Percentiles rank a stretch among this genome's conserved stretches.
phyloP scores from a whole-genome alignment of 768 basidiomycete species.

The Cubamyces sp. region DNA sequence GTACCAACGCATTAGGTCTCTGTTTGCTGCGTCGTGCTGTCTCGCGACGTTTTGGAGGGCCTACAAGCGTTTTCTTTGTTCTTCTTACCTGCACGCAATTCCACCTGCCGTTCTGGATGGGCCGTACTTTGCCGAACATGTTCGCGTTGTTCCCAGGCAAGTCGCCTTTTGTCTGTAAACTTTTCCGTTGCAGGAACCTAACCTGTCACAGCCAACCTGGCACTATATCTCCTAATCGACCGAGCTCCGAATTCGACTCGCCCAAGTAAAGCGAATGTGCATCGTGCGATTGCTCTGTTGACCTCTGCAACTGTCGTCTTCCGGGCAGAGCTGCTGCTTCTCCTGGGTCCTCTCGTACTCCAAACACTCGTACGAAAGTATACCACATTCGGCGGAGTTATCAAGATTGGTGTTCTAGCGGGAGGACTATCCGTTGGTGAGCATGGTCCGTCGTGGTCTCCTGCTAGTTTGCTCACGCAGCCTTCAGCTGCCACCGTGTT shows the following conservation, averaged over 20 bases:
- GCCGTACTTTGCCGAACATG: constrained; percentile 94
- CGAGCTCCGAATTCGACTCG: constrained; percentile 44
- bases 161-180: constrained; percentile 11
- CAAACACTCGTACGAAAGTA: constrained; percentile 52
- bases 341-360: constrained; percentile 64
- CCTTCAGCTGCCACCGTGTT: constrained; percentile 56
- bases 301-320: constrained; percentile 71
- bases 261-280: constrained; percentile 41
- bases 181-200: not conserved
- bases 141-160: constrained; percentile 81
- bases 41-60: constrained; percentile 62
- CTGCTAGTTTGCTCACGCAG: not conserved
- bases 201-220: constrained; percentile 55
- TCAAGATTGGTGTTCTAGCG: constrained; percentile 54
- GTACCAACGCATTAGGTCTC: constrained; percentile 64
- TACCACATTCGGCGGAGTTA: constrained; percentile 46
- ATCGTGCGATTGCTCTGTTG: constrained; percentile 58
- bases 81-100: constrained; percentile 84
- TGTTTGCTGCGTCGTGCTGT: constrained; percentile 67
- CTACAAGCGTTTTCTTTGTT: constrained; percentile 60
- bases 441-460: constrained; percentile 14
- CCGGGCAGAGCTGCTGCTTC: constrained; percentile 75
- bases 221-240: constrained; percentile 53
- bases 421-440: constrained; percentile 57
- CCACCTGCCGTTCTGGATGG: constrained; percentile 92